phyloP scores from a whole-genome alignment of 2,329 filamentous ascomycete genomes.

The Aspergillus viridinutans region DNA sequence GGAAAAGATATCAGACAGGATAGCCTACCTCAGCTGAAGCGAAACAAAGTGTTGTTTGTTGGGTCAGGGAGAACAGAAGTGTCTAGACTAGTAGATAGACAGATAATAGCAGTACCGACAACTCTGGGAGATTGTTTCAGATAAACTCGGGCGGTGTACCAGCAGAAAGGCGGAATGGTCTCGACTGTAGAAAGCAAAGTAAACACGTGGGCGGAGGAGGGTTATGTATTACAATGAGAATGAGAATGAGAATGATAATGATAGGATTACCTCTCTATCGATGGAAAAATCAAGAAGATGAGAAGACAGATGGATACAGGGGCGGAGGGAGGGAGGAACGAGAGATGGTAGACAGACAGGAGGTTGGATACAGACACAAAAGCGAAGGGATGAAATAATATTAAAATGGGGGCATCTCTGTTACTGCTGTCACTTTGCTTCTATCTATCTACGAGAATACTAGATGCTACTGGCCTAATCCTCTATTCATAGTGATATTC shows the following conservation, averaged over 20 bases:
- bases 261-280: background rate
- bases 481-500: background rate
- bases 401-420: too few relatives aligned
- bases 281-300: background rate
- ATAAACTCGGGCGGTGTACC: slow-evolving; percentile 3
- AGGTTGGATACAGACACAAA: background rate
- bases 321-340: background rate
- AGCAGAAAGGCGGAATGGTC: background rate
- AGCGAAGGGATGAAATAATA: background rate
- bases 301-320: background rate
- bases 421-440: background rate
- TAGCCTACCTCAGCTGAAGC: background rate
- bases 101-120: too few relatives aligned
- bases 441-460: too few relatives aligned
- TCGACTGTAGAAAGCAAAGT: slow-evolving; percentile 2
- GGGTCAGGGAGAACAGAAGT: background rate
- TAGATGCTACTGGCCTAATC: too few relatives aligned
- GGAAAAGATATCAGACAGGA: background rate
- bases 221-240: background rate
- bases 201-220: background rate
- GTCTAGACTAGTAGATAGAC: background rate
- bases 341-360: slow-evolving; percentile 1
- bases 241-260: background rate
- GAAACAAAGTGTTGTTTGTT: background rate
- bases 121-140: slow-evolving; percentile 5